Conservation (phyloP, 768 basidiomycete species). For the Pleurotus pulmonarius region DNA sequence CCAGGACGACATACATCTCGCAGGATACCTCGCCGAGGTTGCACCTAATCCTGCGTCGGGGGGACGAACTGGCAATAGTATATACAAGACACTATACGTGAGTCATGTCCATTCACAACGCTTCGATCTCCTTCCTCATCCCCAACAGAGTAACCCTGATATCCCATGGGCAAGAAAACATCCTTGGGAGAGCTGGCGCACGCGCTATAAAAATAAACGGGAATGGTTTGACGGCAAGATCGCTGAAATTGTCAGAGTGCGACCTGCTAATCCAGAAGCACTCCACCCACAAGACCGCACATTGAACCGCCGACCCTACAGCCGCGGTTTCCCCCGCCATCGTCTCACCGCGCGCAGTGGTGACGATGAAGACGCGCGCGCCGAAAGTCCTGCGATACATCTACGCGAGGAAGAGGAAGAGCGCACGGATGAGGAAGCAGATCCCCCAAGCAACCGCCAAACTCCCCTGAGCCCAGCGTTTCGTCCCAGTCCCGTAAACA, state of each 20-base stretch:
- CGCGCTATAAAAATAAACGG: conserved; percentile 39
- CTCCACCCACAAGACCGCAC: background rate
- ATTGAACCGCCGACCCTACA: background rate
- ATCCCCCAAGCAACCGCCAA: background rate
- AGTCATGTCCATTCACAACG: conserved; percentile 9
- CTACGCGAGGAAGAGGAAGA: background rate
- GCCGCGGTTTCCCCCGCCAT: background rate
- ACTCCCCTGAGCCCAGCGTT: background rate
- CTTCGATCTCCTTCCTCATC: background rate
- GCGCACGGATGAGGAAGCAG: background rate
- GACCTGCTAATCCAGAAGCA: background rate
- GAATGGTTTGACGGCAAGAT: conserved; percentile 32
- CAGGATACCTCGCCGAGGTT: conserved; percentile 28
- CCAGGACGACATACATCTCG: conserved; percentile 36
- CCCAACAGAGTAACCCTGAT: conserved; percentile 17
- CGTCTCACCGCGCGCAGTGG: background rate
- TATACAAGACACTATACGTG: conserved; percentile 28
- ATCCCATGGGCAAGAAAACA: conserved; percentile 40
- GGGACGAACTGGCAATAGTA: conserved; percentile 31
- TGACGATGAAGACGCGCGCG: background rate
- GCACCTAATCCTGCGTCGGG: conserved; percentile 32
- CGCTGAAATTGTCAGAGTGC: conserved; percentile 15
- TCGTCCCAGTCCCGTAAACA: background rate
- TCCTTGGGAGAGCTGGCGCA: conserved; percentile 42
- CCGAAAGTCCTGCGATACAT: background rate